Percentiles rank a stretch among this genome's conserved stretches.
phyloP scores from a whole-genome alignment of 768 basidiomycete species.

The Serendipita sp. region DNA sequence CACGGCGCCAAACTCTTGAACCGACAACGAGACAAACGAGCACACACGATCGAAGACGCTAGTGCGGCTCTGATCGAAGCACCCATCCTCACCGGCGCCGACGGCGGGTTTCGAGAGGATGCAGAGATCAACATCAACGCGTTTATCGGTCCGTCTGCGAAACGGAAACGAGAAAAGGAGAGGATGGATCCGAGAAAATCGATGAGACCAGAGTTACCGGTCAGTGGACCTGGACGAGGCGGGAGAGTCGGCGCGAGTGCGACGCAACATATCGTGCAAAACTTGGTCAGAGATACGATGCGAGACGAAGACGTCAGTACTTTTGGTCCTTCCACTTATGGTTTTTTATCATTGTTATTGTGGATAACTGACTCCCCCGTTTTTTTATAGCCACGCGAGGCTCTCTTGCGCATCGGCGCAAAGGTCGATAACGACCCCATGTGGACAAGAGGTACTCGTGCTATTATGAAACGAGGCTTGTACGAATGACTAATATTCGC shows the following conservation, averaged over 20 bases:
- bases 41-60: slow-evolving; percentile 74
- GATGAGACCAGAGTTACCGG: slow-evolving; percentile 78
- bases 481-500: background rate
- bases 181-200: slow-evolving; percentile 82
- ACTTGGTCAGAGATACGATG: slow-evolving; percentile 78
- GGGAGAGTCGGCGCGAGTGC: slow-evolving; percentile 94
- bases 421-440: slow-evolving; percentile 59
- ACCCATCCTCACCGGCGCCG: slow-evolving; percentile 83
- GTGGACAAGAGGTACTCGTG: slow-evolving; percentile 68
- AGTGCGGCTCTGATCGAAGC: slow-evolving; percentile 73
- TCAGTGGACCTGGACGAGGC: slow-evolving; percentile 83
- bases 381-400: slow-evolving; percentile 76
- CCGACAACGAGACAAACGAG: slow-evolving; percentile 71
- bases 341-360: background rate
- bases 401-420: slow-evolving; percentile 83
- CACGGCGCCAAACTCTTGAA: slow-evolving; percentile 86
- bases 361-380: slow-evolving; percentile 4
- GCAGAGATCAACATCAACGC: slow-evolving; percentile 13
- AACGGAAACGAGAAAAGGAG: slow-evolving; percentile 83
- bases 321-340: slow-evolving; percentile 14
- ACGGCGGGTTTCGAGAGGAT: slow-evolving; percentile 73
- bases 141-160: slow-evolving; percentile 47
- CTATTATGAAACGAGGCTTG: slow-evolving; percentile 12
- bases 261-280: slow-evolving; percentile 92
- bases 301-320: slow-evolving; percentile 86